Evolutionary conservation across 768 basidiomycete species (phyloP).

Genomic region (Gelatoporia subvermispora): DNA sequence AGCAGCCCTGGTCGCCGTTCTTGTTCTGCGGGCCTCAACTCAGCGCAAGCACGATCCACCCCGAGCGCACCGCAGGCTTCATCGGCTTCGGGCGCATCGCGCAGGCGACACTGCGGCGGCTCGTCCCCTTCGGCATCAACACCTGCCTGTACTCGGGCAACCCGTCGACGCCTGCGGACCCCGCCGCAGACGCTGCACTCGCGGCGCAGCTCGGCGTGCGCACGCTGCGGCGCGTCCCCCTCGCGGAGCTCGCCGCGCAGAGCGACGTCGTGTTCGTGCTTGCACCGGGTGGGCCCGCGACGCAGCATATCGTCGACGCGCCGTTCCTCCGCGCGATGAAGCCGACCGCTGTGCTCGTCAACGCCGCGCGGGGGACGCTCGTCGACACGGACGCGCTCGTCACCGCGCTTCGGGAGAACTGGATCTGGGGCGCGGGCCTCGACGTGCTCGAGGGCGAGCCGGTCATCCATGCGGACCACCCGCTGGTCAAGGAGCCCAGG

Average conservation of each 20-base stretch:
- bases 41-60: constrained; percentile 45
- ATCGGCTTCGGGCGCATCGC: constrained; percentile 95
- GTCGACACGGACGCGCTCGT: constrained; percentile 90
- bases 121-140: constrained; percentile 79
- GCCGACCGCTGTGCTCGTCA: constrained; percentile 75
- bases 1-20: constrained; percentile 77
- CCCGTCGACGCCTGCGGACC: constrained; percentile 43
- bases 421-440: constrained; percentile 89
- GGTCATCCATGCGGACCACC: constrained; percentile 64
- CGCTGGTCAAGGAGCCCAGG: constrained; percentile 73
- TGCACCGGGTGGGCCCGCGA: constrained; percentile 67
- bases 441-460: constrained; percentile 97
- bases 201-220: constrained; percentile 21
- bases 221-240: constrained; percentile 49
- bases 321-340: constrained; percentile 82
- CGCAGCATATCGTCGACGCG: constrained; percentile 69
- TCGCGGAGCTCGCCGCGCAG: constrained; percentile 66
- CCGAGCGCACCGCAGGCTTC: constrained; percentile 75
- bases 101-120: constrained; percentile 73
- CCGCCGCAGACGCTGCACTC: constrained; percentile 32
- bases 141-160: constrained; percentile 64
- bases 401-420: constrained; percentile 65
- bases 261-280: constrained; percentile 86
- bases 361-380: constrained; percentile 78
- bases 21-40: constrained; percentile 80